Base-by-base conservation (phyloP, 2,329 filamentous ascomycete genomes). In the Exophiala bonariae region DNA sequence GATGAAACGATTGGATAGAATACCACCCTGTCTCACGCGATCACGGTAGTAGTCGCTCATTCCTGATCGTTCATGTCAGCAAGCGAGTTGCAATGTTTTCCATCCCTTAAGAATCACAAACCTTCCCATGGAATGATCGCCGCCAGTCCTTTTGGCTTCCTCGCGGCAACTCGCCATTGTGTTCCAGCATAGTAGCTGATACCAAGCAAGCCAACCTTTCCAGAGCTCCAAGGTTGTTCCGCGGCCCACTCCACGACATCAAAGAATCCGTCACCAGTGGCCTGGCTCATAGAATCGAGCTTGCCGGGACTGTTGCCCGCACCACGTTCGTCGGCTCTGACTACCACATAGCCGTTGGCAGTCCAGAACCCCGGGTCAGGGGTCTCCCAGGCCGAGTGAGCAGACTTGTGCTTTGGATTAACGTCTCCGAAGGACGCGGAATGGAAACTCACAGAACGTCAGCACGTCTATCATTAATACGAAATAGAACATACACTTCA, bases 361-460 rank as follows among this genome's bases (percentile, higher is more conserved):
- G 78, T 80, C 79, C 79, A 82, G 63, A 72, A 82, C 2, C 65
- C 71, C 0, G 79, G 79, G 38, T 81, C 78, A 0, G 79, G 79
- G 0, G 78, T 82, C 60, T 82, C 79, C 79, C 79, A 82, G 2
- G 76, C 74, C 0, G 78, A 79, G 59, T 81, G 75, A 8, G 65
- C 62, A 0, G 76, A 79, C 20, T 70, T 70, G 55, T 82, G 79
- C 51, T 75, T 70, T 0, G 75, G 70, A 45, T 79, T 79, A 3
- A 82, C 73, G 14, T 49, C 47, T 33, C 59, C 56, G 66, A 65
- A 82, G 1, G 77, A 80, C 45, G 75, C 68, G 2, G 68, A 56
- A 46, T 76, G 70, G 60, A 81, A 81, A 50, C 36, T 36, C 11
- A 26, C 23, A 26, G 23, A 26, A 11, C 23, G 23, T n/a, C n/a